These are phyloP conservation scores for Starmerella sirachaensis DNA, from an alignment of 805 yeast species.

Conservation along the genomic window DNA sequence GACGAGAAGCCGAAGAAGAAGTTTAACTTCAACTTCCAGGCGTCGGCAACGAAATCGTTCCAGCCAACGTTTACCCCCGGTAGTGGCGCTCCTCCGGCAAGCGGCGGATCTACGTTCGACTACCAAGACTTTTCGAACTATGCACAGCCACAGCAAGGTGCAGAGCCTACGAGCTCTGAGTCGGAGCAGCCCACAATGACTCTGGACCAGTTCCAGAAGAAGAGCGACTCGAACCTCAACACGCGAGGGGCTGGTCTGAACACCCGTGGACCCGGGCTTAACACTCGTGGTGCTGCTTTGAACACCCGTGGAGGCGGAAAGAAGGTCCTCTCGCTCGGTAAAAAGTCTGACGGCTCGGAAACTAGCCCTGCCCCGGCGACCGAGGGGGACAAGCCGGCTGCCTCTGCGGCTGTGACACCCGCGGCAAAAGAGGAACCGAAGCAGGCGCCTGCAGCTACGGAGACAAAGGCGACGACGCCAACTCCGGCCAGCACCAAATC, in stretches of 20 bases:
- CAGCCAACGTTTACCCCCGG: slow-evolving; percentile 17
- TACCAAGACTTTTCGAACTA: slow-evolving; percentile 23
- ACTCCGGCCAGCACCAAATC: neutral
- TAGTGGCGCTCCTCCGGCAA: slow-evolving; percentile 9
- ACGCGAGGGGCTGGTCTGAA: slow-evolving; percentile 16
- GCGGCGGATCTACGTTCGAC: slow-evolving; percentile 15
- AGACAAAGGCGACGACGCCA: neutral
- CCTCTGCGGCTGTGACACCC: neutral
- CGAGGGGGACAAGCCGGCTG: neutral
- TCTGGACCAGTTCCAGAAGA: slow-evolving; percentile 23
- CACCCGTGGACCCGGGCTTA: neutral
- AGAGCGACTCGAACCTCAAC: slow-evolving; percentile 20
- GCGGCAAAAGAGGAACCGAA: neutral
- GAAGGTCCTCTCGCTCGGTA: slow-evolving; percentile 22
- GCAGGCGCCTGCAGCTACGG: neutral
- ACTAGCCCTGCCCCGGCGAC: slow-evolving; percentile 5
- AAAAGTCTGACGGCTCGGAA: slow-evolving; percentile 12
- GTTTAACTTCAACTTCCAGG: slow-evolving; percentile 21
- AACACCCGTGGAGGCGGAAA: no score
- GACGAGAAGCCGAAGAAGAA: slow-evolving; percentile 22
- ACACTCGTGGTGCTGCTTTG: slow-evolving; percentile 6
- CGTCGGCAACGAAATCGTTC: slow-evolving; percentile 16
- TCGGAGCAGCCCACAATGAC: slow-evolving; percentile 17
- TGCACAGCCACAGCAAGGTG: slow-evolving; percentile 17
- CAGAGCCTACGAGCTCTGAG: slow-evolving; percentile 5